Base-by-base conservation (phyloP, 148 eudicot species). In the Silene conica region DNA sequence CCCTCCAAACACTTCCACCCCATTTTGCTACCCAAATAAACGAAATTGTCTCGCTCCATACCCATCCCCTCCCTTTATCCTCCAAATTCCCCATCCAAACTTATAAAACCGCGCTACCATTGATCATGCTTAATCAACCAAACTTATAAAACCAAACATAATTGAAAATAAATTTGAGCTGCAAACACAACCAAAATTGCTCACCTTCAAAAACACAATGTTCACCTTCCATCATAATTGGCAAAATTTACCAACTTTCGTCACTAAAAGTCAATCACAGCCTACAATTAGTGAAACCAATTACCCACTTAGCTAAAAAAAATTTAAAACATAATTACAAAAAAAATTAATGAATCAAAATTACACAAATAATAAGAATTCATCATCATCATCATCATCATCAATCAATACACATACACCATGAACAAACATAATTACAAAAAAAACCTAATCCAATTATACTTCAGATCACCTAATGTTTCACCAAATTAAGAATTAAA, bases 211-310 rank as follows among this genome's bases (percentile, higher is more conserved):
- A 6, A 38, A 1, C 8, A 38, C 8, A 38, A 38, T 52, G 69
- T 72, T 72, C 58, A 72, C 72, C 80, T 55, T 45, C 58, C 25
- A 5, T 54, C 76, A 73, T 59, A 45, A 9, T 45, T 26, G 22
- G 4, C 22, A 56, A 46, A 76, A 77, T 16, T 57, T 58, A 60
- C 64, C 45, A 58, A 43, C 76, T 75, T 21, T 43, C 8, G 16
- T 46, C 43, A 69, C 18, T 50, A 45, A 28, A 14, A 20, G 5
- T 25, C 59, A 61, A 48, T 31, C 23, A 11, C 55, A 50, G 16
- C 74, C 80, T 77, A 71, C 71, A 77, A 77, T 22, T 56, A 38
- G 11, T 9, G 0, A 64, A 22, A 64, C 43, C 56, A 71, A 64
- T 34, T n/a, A 60, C 25, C 52, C 69, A 76, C 52, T 69, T 0